A percentile compares a stretch with the other conserved stretches of the same genome.
phyloP scores from a whole-genome alignment of 2,329 filamentous ascomycete genomes.

The Akanthomyces uredinophilus region DNA sequence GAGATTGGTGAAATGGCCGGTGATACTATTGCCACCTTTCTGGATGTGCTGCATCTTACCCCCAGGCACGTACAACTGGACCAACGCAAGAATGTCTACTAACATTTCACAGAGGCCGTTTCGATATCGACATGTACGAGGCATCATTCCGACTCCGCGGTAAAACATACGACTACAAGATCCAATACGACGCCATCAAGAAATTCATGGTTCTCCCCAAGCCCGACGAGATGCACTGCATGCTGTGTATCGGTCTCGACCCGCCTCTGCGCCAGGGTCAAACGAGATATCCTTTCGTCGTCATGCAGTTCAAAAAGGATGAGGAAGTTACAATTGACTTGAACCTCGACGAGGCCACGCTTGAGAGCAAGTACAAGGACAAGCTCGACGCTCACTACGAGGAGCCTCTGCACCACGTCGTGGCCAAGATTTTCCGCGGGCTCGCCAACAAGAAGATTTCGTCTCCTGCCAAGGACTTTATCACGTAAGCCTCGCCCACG shows the following conservation, averaged over 20 bases:
- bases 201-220: slow-evolving; percentile 99
- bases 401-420: slow-evolving; percentile 85
- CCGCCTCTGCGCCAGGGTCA: slow-evolving; percentile 94
- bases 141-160: slow-evolving; percentile 92
- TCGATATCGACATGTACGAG: slow-evolving; percentile 99
- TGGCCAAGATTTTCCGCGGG: slow-evolving; percentile 92
- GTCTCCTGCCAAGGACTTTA: slow-evolving; percentile 88
- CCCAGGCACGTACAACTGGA: slow-evolving; percentile 57
- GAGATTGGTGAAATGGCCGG: slow-evolving; percentile 99
- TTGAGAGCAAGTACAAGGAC: slow-evolving; percentile 81
- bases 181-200: slow-evolving; percentile 95
- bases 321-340: slow-evolving; percentile 95
- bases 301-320: slow-evolving; percentile 98
- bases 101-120: slow-evolving; percentile 68
- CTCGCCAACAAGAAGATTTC: slow-evolving; percentile 93
- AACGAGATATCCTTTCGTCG: slow-evolving; percentile 94
- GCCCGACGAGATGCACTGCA: slow-evolving; percentile 93
- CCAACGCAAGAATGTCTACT: background rate
- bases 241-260: slow-evolving; percentile 91
- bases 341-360: slow-evolving; percentile 87
- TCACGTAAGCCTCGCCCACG: slow-evolving; percentile 48
- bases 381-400: slow-evolving; percentile 88
- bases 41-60: slow-evolving; percentile 94
- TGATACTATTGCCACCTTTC: slow-evolving; percentile 94
- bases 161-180: slow-evolving; percentile 99